Percentiles rank a stretch among this genome's conserved stretches.
phyloP scores from a whole-genome alignment of 768 basidiomycete species.

The Aureoboletus auriporus region DNA sequence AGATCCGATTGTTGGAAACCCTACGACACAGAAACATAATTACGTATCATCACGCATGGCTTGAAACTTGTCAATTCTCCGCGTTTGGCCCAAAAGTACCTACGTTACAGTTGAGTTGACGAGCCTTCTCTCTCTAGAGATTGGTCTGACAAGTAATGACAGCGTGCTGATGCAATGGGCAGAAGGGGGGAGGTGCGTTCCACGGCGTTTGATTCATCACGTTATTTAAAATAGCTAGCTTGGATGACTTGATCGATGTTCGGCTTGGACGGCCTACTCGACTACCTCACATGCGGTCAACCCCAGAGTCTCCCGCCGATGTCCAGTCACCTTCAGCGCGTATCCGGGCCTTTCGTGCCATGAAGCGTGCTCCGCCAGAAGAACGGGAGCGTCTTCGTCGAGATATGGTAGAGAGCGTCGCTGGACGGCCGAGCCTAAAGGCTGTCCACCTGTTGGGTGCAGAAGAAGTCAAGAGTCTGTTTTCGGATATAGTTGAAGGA shows the following conservation, averaged over 20 bases:
- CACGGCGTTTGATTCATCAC: background rate
- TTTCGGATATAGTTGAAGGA: constrained; percentile 83
- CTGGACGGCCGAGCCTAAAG: constrained; percentile 43
- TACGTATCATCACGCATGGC: constrained; percentile 94
- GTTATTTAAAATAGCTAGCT: constrained; percentile 33
- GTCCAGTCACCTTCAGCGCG: constrained; percentile 61
- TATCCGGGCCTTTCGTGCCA: constrained; percentile 71
- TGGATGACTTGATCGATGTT: constrained; percentile 82
- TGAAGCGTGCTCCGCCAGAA: constrained; percentile 59
- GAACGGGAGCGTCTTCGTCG: constrained; percentile 59
- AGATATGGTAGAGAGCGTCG: constrained; percentile 40
- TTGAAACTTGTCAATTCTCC: constrained; percentile 83
- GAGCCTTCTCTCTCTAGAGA: background rate
- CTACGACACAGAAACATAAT: constrained; percentile 92
- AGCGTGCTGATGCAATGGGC: constrained; percentile 94
- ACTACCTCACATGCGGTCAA: constrained; percentile 39
- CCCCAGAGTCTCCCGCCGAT: constrained; percentile 31
- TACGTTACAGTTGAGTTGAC: constrained; percentile 68
- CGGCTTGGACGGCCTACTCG: constrained; percentile 60
- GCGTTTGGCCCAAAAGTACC: constrained; percentile 86
- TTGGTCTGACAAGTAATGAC: background rate
- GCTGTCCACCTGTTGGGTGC: constrained; percentile 83
- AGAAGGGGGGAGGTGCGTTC: constrained; percentile 65
- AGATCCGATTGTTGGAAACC: constrained; percentile 82
- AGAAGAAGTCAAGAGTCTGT: constrained; percentile 77